These are phyloP conservation scores for Annulohypoxylon stygium DNA, from an alignment of 495 filamentous ascomycete genomes.

Conservation along the genomic window DNA sequence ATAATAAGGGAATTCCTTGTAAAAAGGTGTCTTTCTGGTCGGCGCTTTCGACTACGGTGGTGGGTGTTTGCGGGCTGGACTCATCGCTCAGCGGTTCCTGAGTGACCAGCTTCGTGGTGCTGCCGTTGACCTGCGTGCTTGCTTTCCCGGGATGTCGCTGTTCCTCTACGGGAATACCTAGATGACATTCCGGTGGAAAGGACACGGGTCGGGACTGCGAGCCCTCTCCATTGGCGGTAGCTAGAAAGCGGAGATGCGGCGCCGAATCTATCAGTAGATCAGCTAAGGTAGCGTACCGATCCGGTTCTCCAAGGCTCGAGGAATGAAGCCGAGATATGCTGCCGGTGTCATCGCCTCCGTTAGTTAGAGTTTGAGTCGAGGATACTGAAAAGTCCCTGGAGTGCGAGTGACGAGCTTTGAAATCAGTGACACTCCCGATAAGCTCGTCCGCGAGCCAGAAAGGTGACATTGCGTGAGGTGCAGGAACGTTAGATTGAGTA, in stretches of 20 bases:
- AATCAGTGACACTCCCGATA: conserved; percentile 18
- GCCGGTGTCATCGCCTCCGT: conserved; percentile 25
- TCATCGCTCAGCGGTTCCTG: conserved; percentile 28
- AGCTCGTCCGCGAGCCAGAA: conserved; percentile 41
- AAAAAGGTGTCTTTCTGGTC: conserved; percentile 45
- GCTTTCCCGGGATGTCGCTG: conserved; percentile 53
- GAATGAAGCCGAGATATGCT: conserved; percentile 17
- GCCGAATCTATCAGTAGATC: conserved; percentile 45
- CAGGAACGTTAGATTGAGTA: conserved; percentile 15
- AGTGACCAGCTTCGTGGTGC: conserved; percentile 15
- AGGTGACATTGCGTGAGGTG: conserved; percentile 18
- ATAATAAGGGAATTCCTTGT: conserved; percentile 48
- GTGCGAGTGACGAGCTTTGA: conserved; percentile 29
- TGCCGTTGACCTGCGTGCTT: conserved; percentile 25
- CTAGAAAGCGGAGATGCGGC: conserved; percentile 39
- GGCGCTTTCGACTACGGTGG: conserved; percentile 30
- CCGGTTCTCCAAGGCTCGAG: conserved; percentile 3
- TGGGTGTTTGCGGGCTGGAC: conserved; percentile 31
- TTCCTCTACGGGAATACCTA: conserved; percentile 45
- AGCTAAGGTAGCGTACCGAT: conserved; percentile 26
- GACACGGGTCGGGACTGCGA: conserved; percentile 13
- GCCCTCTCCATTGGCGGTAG: conserved; percentile 26
- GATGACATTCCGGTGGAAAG: conserved; percentile 12
- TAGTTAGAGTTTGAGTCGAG: conserved; percentile 35
- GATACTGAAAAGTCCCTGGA: conserved; percentile 28